Evolutionary conservation across 768 basidiomycete species (phyloP).

Genomic region (Termitomyces titanicus): DNA sequence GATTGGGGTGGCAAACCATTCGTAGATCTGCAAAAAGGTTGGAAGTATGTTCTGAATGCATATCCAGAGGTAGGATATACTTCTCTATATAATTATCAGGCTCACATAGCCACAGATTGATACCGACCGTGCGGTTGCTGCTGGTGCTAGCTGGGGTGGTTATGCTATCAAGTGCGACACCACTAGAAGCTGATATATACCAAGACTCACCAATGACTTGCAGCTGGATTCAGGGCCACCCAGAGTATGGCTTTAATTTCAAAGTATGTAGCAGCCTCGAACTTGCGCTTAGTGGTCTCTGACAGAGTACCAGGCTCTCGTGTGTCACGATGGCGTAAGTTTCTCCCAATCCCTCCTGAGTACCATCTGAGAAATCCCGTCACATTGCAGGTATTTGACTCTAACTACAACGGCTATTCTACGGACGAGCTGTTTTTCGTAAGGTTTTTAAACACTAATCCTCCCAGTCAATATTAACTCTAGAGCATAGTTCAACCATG

Average conservation of each 20-base stretch:
- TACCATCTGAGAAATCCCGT: not conserved
- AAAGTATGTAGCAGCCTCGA: slow-evolving; percentile 41
- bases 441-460: slow-evolving; percentile 19
- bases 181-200: not conserved
- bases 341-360: not conserved
- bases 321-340: slow-evolving; percentile 86
- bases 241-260: slow-evolving; percentile 83
- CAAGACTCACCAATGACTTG: not conserved
- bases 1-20: slow-evolving; percentile 91
- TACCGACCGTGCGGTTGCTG: slow-evolving; percentile 64
- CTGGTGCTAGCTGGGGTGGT: slow-evolving; percentile 85
- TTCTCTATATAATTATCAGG: not conserved
- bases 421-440: slow-evolving; percentile 94
- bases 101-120: slow-evolving; percentile 47
- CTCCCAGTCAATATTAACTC: not conserved
- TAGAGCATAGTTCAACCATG: slow-evolving; percentile 68
- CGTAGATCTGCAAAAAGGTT: slow-evolving; percentile 70
- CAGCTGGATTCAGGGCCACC: slow-evolving; percentile 95
- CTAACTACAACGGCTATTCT: slow-evolving; percentile 75
- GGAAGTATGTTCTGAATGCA: slow-evolving; percentile 61
- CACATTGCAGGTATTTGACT: slow-evolving; percentile 61
- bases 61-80: slow-evolving; percentile 57
- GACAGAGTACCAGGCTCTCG: slow-evolving; percentile 47
- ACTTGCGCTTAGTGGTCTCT: not conserved
- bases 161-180: slow-evolving; percentile 77